A percentile compares a stretch with the other conserved stretches of the same genome.
Conservation (phyloP, 1,284 basidiomycete species). For the Moesziomyces antarcticus region DNA sequence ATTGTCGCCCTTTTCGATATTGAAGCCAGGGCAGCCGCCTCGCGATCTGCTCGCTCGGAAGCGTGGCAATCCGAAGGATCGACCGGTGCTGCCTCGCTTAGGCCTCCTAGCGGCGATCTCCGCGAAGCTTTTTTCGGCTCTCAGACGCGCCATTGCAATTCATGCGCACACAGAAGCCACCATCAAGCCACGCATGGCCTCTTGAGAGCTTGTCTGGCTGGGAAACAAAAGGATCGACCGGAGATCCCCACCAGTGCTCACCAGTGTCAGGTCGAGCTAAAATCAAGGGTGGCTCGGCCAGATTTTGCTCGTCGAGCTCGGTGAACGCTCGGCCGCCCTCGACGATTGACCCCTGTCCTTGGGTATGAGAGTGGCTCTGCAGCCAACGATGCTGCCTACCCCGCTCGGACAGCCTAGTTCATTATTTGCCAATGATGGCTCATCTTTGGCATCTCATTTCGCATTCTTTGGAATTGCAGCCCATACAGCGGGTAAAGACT, state of each 20-base stretch:
- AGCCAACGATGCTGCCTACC: neutral
- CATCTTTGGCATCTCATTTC: no score
- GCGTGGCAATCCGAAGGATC: slow-evolving; percentile 12
- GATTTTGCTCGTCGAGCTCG: slow-evolving; percentile 1
- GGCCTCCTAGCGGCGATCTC: slow-evolving; percentile 17
- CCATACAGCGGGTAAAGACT: no score
- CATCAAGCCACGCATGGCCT: no score
- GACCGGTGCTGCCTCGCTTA: slow-evolving; percentile 22
- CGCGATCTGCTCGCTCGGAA: slow-evolving; percentile 7
- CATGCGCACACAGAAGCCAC: neutral
- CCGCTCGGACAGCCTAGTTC: no score
- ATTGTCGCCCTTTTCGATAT: neutral
- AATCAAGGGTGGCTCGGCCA: neutral
- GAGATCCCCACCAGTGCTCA: neutral
- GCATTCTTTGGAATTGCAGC: no score
- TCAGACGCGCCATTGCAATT: neutral
- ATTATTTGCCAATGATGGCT: no score
- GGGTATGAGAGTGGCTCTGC: neutral
- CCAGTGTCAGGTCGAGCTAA: slow-evolving; percentile 1
- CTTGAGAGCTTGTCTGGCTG: neutral
- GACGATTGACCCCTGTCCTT: neutral
- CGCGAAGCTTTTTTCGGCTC: slow-evolving; percentile 4
- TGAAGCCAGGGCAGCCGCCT: neutral
- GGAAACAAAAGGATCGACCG: neutral
- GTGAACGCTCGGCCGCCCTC: slow-evolving; percentile 21